Evolutionary conservation across 805 yeast species (phyloP), one percentile per base, ranked within the genome.

Genomic region (Wickerhamiella sergipiensis): DNA sequence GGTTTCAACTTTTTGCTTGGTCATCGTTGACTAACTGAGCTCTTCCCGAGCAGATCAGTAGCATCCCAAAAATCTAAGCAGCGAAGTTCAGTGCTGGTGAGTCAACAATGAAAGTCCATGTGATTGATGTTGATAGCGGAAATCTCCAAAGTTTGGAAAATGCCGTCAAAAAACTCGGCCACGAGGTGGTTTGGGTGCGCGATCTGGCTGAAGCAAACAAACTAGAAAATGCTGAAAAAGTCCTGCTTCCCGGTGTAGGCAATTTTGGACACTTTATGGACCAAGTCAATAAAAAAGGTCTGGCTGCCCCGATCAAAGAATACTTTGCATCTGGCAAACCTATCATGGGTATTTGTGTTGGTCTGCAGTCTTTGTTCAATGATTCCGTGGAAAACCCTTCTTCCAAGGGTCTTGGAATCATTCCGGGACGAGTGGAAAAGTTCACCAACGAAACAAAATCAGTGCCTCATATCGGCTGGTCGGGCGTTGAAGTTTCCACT

Each of bases 381-480:
- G 79, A 80, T 1, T 83, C 95, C 48, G 84, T 75, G 53, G 98
- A 92, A 64, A 75, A 82, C 47, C 80, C 85, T 15, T 71, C 65
- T 15, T 73, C 75, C 26, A 55, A 64, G 17, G 95, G 92, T n/a
- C 69, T 84, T 43, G 80, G 81, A 0, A 67, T 78, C 19, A 68
- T 85, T 3, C 73, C 72, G 31, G 70, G 68, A 29, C 67, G 68
- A 8, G 70, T 94, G 55, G 65, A 67, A 13, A 81, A 78, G 60
- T 92, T 92, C 62, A 77, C 81, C 57, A 69, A 67, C 13, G 53
- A 72, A 6, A 70, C 68, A 29, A 92, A 92, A 65, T 76, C 95
- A 12, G 98, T 92, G 7, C 99, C 99, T 1, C 89, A 86, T 58
- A 90, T 92, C 56, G 99, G 99, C 18, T 92, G 99, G 99, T 90